Conservation (phyloP, 2,329 filamentous ascomycete species). For the Arachnomyces sp. region DNA sequence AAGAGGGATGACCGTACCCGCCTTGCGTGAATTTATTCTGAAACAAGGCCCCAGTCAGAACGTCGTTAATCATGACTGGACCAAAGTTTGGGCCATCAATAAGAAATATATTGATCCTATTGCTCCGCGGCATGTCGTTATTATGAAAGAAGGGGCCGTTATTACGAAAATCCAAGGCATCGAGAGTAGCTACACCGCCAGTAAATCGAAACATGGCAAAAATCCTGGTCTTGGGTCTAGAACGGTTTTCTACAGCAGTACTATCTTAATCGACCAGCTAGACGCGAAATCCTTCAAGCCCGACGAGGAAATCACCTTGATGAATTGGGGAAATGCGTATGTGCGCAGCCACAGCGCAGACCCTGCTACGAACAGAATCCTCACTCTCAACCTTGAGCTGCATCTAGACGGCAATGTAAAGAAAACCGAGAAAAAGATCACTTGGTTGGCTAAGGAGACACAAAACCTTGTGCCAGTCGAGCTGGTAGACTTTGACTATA, state of each 20-base stretch:
- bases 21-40: slow-evolving; percentile 32
- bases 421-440: slow-evolving; percentile 92
- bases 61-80: slow-evolving; percentile 35
- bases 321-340: slow-evolving; percentile 63
- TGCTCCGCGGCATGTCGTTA: slow-evolving; percentile 23
- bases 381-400: slow-evolving; percentile 69
- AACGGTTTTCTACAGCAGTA: slow-evolving; percentile 23
- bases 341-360: slow-evolving; percentile 44
- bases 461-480: slow-evolving; percentile 74
- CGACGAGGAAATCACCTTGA: slow-evolving; percentile 27
- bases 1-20: slow-evolving; percentile 23
- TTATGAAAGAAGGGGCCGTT: slow-evolving; percentile 19
- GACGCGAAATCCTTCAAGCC: slow-evolving; percentile 23
- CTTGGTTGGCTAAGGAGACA: slow-evolving; percentile 71
- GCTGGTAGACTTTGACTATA: slow-evolving; percentile 88
- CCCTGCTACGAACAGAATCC: slow-evolving; percentile 49
- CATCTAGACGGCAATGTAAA: slow-evolving; percentile 90
- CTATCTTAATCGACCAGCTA: slow-evolving; percentile 24
- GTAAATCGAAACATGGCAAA: slow-evolving; percentile 25
- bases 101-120: slow-evolving; percentile 66
- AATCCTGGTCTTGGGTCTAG: slow-evolving; percentile 24
- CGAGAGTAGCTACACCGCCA: slow-evolving; percentile 42
- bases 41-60: slow-evolving; percentile 34
- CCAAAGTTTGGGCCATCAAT: slow-evolving; percentile 44
- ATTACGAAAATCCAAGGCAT: slow-evolving; percentile 44